A percentile compares a stretch with the other conserved stretches of the same genome.
Evolutionary conservation across 257 asterid genomes (phyloP).

Genomic region (Penstemon eatonii): DNA sequence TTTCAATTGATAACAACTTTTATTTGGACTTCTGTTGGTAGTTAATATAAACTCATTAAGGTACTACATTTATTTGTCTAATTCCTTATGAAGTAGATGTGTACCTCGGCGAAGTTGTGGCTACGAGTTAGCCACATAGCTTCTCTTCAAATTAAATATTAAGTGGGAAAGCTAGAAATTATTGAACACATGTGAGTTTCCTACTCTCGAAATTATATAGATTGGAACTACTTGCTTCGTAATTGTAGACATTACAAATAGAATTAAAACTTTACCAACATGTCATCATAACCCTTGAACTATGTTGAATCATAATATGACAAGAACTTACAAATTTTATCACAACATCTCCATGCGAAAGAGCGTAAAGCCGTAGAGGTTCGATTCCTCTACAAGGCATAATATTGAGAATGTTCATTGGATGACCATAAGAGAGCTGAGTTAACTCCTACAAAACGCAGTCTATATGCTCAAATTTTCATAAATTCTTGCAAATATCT

Average conservation of each 20-base stretch:
- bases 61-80: neutral
- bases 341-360: too few relatives aligned
- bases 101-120: neutral
- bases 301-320: neutral
- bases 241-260: too few relatives aligned
- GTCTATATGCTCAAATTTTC: neutral
- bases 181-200: neutral
- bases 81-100: neutral
- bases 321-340: neutral
- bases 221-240: neutral
- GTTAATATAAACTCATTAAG: neutral
- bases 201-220: neutral
- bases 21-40: neutral
- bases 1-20: neutral
- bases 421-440: too few relatives aligned
- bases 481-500: neutral
- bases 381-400: too few relatives aligned
- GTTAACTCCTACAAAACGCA: too few relatives aligned
- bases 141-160: neutral
- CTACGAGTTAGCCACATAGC: neutral
- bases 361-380: neutral
- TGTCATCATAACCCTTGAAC: neutral
- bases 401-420: too few relatives aligned
- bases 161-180: neutral
- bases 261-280: too few relatives aligned